Base-by-base conservation (phyloP, 225 moss, liverwort and hornwort species). In the Physcomitrium patens region DNA sequence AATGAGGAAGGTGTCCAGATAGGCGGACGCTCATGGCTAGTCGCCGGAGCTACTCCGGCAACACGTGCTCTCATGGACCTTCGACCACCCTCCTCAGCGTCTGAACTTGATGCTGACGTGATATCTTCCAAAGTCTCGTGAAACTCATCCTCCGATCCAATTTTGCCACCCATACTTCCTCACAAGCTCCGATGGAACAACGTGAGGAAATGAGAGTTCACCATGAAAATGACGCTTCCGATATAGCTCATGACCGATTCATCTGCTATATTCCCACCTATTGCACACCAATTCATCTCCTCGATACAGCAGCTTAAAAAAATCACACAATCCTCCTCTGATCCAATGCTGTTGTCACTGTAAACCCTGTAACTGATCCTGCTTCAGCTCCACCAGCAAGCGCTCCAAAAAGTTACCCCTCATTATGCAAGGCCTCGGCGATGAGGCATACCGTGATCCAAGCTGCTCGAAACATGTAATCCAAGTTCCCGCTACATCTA, bases 51-150 rank as follows among this genome's bases (percentile, higher is more conserved):
- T 51, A 88, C 87, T 60, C 69, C 68, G 17, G 64, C 78, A 55
- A 77, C 77, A 58, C 75, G 77, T 19, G 82, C 73, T 63, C 76
- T 69, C 68, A 86, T 78, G 68, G 19, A 56, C 59, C 78, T 67
- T 24, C 73, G 51, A 45, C 72, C 65, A 66, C 81, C 79, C 45
- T 92, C 96, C 46, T 96, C 93, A 7, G 83, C 79, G 65, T 89
- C 90, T 49, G 93, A 92, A 65, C 92, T 90, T 18, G 93, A 90
- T 69, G 78, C 74, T 12, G 93, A 92, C 11, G 93, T 89, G 50
- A 96, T 92, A 26, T 94, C 96, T 63, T 96, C 93, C 85, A 85
- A 83, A 3, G 96, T 91, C 78, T 96, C 96, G 59, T 96, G 89
- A 84, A 90, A 96, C 85, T 96, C 96, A 61, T 94, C 96, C 78